Base-by-base conservation (phyloP, 495 filamentous ascomycete genomes). In the Schizothecium vesticola region DNA sequence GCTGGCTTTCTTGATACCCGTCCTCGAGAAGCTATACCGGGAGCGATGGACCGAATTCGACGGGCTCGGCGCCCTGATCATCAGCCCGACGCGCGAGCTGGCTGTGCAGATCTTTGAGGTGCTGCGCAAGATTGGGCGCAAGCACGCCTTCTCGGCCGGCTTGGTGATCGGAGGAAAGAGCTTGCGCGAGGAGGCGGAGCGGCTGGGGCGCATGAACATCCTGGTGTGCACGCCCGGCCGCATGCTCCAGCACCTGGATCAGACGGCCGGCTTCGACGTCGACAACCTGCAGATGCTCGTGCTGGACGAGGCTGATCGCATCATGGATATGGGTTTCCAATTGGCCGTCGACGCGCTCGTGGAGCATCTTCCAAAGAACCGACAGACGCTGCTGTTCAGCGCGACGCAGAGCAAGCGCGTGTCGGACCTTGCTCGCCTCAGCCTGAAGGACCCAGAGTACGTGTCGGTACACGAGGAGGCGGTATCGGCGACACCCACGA, bases 21-120 rank as follows among this genome's bases (percentile, higher is more conserved):
- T 97, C 7, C 86, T 99, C 63, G 95, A 99, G 76, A 95, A 93
- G 71, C 88, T 99, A n/a, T 96, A 96, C 79, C 88, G 92, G 68
- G 88, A 86, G 65, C 90, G 87, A 86, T 97, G 94, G 90, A 90
- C 94, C 43, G 90, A 96, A 71, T 82, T 90, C 70, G 95, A 99
- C 79, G 95, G 95, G 2, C 80, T 99, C 59, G 93, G 94, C 3
- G 95, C 94, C 1, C 83, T 99, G 61, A 91, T 99, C 71, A 89
- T 99, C 43, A 94, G 93, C 7, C 95, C 95, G 0, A 99, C 95
- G 5, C 88, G 95, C 72, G 95, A 99, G 76, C 82, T 99, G 29
- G 95, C 95, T 1, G 92, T 96, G 24, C 95, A 99, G 79, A 99
- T 98, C 59, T 99, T 99, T 77, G 92, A 97, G 59, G 94, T 98